Percentiles rank a stretch among this genome's conserved stretches.
These are phyloP conservation scores for Nakazawaea wickerhamii DNA, from an alignment of 805 yeast species.

Conservation along the genomic window DNA sequence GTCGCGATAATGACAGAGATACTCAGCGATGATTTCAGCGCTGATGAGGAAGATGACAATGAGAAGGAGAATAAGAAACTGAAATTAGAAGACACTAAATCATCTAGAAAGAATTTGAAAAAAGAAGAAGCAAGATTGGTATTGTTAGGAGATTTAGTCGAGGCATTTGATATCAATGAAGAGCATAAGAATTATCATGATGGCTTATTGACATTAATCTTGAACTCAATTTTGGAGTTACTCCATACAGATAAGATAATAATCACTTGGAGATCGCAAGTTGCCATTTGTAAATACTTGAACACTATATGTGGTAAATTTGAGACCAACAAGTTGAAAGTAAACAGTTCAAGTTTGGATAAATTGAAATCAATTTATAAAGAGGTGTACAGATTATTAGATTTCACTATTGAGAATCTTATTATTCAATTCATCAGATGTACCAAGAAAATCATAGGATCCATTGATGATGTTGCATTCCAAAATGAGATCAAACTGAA, in stretches of 20 bases:
- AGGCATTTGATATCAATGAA: slow-evolving; percentile 23
- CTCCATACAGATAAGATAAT: slow-evolving; percentile 23
- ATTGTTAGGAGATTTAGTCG: slow-evolving; percentile 31
- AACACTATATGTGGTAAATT: slow-evolving; percentile 16
- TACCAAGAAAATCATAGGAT: slow-evolving; percentile 14
- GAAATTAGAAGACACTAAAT: slow-evolving; percentile 20
- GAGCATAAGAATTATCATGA: slow-evolving; percentile 16
- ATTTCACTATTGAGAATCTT: slow-evolving; percentile 44
- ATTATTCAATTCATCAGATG: slow-evolving; percentile 40
- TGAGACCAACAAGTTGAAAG: neutral
- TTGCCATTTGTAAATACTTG: slow-evolving; percentile 39
- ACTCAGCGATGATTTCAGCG: slow-evolving; percentile 34
- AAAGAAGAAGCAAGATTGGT: slow-evolving; percentile 43
- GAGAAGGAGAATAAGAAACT: slow-evolving; percentile 17
- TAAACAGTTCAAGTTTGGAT: neutral
- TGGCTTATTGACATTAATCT: slow-evolving; percentile 25
- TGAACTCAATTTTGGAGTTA: slow-evolving; percentile 23
- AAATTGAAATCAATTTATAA: neutral
- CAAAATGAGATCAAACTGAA: slow-evolving; percentile 40
- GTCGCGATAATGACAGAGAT: slow-evolving; percentile 29
- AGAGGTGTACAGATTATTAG: neutral
- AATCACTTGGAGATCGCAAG: slow-evolving; percentile 59
- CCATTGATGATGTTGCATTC: slow-evolving; percentile 25
- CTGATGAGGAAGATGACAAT: slow-evolving; percentile 31
- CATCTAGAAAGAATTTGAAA: slow-evolving; percentile 36